phyloP scores from a whole-genome alignment of 495 filamentous ascomycete genomes.

The Penicillium longicatenatum region DNA sequence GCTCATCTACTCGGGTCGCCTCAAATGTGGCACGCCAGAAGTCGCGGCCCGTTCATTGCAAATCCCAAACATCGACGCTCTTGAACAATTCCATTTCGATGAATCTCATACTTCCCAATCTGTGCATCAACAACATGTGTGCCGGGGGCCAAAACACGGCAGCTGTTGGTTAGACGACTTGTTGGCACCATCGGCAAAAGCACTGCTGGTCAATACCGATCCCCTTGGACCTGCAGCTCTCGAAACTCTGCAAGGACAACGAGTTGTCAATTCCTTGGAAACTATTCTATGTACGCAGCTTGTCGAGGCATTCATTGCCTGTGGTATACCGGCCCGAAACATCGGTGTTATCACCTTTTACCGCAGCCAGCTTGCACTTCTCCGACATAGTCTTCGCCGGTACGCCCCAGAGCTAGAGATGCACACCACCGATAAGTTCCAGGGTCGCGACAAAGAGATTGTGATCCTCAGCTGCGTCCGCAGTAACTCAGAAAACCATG shows the following conservation, averaged over 20 bases:
- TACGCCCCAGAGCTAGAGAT: constrained; percentile 71
- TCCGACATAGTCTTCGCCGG: constrained; percentile 56
- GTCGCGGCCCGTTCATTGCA: constrained; percentile 66
- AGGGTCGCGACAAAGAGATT: constrained; percentile 92
- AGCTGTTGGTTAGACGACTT: constrained; percentile 86
- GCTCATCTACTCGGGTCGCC: constrained; percentile 84
- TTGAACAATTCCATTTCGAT: constrained; percentile 56
- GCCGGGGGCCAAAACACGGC: constrained; percentile 48
- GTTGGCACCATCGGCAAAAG: constrained; percentile 66
- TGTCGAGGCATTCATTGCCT: constrained; percentile 72
- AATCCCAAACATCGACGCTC: constrained; percentile 59
- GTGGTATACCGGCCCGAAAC: constrained; percentile 70
- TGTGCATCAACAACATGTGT: constrained; percentile 44
- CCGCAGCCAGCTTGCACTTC: constrained; percentile 78
- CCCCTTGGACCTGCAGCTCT: constrained; percentile 59
- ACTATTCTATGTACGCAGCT: constrained; percentile 73
- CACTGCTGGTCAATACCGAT: constrained; percentile 89
- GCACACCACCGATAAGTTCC: constrained; percentile 95
- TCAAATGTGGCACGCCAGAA: constrained; percentile 82
- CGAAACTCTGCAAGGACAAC: constrained; percentile 74
- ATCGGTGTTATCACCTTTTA: constrained; percentile 99
- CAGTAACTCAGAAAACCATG: constrained; percentile 73
- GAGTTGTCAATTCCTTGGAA: constrained; percentile 84
- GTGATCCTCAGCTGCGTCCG: constrained; percentile 84
- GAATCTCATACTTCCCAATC: constrained; percentile 26